Evolutionary conservation across 768 basidiomycete species (phyloP).

Genomic region (Boletus reticuloceps): DNA sequence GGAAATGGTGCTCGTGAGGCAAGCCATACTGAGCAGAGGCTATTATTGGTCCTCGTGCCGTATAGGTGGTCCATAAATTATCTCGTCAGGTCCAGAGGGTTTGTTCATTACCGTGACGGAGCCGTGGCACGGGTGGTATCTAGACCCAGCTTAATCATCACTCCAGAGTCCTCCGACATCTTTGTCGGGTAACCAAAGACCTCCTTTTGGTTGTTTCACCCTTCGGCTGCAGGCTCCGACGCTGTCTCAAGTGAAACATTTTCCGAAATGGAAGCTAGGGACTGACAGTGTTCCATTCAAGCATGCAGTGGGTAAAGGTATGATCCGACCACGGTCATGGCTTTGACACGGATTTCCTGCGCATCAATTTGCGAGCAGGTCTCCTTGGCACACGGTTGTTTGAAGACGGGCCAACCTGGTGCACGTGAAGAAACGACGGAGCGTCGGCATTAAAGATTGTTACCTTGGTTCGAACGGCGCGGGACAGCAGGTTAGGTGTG

Average conservation of each 20-base stretch:
- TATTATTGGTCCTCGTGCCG: constrained; percentile 34
- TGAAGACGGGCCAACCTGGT: no score
- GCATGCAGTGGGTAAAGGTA: constrained; percentile 7
- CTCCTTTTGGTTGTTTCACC: constrained; percentile 19
- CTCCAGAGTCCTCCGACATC: no score
- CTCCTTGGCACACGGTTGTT: no score
- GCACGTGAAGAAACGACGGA: no score
- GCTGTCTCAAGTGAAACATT: constrained; percentile 27
- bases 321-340: constrained; percentile 19
- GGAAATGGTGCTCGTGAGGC: constrained; percentile 36
- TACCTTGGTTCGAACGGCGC: constrained; percentile 30
- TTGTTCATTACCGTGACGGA: no score
- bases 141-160: no score
- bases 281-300: constrained; percentile 3
- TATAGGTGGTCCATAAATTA: constrained; percentile 6
- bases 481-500: no score
- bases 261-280: constrained; percentile 30
- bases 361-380: no score
- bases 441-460: neutral
- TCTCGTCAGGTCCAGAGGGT: constrained; percentile 31
- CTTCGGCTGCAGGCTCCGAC: constrained; percentile 39
- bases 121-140: no score
- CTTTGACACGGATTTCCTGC: neutral
- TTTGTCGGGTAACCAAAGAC: constrained; percentile 14
- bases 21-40: constrained; percentile 33